Percentiles rank a stretch among this genome's conserved stretches.
These are phyloP conservation scores for Hemerocallis citrina DNA, from an alignment of 106 monocot genomes.

Conservation along the genomic window DNA sequence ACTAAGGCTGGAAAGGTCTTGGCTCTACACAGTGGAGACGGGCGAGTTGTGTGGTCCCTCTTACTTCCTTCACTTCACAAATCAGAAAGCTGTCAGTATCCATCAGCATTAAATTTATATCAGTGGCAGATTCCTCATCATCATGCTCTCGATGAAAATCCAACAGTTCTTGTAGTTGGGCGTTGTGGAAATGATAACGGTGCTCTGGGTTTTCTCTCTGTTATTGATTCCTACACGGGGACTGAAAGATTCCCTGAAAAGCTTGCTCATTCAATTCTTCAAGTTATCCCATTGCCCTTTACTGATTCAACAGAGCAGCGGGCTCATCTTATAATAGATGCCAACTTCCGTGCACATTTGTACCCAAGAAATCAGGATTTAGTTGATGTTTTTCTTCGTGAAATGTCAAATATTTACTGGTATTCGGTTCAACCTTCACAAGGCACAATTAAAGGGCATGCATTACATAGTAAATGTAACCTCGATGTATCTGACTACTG, in stretches of 20 bases:
- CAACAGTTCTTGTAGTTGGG: constrained; percentile 83
- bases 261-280: constrained; percentile 54
- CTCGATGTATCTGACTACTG: constrained; percentile 46
- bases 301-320: constrained; percentile 71
- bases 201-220: constrained; percentile 44
- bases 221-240: constrained; percentile 91
- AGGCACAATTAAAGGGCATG: constrained; percentile 58
- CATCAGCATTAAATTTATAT: constrained; percentile 50
- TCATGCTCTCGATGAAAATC: constrained; percentile 80
- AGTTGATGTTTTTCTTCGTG: constrained; percentile 33
- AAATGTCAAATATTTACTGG: constrained; percentile 61
- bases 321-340: constrained; percentile 86
- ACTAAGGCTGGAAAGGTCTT: constrained; percentile 84
- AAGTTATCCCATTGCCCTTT: constrained; percentile 72
- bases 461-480: constrained; percentile 46
- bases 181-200: constrained; percentile 54
- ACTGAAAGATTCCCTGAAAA: constrained; percentile 42
- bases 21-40: constrained; percentile 96
- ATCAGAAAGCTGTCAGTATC: constrained; percentile 37
- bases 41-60: constrained; percentile 84
- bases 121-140: constrained; percentile 96
- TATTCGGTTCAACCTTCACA: constrained; percentile 48
- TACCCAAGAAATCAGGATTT: constrained; percentile 77
- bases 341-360: constrained; percentile 58
- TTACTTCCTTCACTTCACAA: constrained; percentile 50